phyloP scores from a whole-genome alignment of 2,329 filamentous ascomycete species.

The Neopestalotiopsis sp. region DNA sequence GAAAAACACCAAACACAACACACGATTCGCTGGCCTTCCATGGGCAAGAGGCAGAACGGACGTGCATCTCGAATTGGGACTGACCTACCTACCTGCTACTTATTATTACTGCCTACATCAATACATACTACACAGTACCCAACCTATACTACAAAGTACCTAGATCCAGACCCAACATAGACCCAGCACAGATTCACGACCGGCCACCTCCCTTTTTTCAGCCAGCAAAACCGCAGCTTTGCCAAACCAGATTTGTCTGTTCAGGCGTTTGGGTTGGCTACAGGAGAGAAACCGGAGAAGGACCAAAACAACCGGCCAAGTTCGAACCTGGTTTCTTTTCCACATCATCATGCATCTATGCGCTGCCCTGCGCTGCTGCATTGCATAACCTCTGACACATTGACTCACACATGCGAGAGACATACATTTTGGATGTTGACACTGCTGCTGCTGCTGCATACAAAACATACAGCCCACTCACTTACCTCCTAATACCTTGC shows the following conservation, averaged over 20 bases:
- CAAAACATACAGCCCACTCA: background rate
- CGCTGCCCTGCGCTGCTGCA: background rate
- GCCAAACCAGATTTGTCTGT: background rate
- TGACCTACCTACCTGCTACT: background rate
- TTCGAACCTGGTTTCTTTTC: background rate
- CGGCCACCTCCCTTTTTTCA: constrained; percentile 1
- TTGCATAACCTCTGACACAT: constrained; percentile 13
- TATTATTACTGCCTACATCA: too few relatives aligned
- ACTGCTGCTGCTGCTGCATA: background rate
- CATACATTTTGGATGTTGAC: background rate
- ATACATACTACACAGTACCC: too few relatives aligned
- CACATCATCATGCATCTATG: constrained; percentile 13
- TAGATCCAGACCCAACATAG: background rate
- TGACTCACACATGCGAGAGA: constrained; percentile 7
- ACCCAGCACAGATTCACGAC: background rate
- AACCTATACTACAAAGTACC: background rate
- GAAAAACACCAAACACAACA: background rate
- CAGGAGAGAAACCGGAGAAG: background rate
- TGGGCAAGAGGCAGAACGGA: background rate
- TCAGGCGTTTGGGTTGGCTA: background rate
- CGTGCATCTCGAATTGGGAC: constrained; percentile 1
- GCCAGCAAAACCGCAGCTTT: background rate
- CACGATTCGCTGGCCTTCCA: background rate
- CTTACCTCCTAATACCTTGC: background rate
- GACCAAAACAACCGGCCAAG: background rate